Evolutionary conservation across 176 grass and related monocot species (phyloP).

Genomic region (Rhipidocladum racemiflorum): DNA sequence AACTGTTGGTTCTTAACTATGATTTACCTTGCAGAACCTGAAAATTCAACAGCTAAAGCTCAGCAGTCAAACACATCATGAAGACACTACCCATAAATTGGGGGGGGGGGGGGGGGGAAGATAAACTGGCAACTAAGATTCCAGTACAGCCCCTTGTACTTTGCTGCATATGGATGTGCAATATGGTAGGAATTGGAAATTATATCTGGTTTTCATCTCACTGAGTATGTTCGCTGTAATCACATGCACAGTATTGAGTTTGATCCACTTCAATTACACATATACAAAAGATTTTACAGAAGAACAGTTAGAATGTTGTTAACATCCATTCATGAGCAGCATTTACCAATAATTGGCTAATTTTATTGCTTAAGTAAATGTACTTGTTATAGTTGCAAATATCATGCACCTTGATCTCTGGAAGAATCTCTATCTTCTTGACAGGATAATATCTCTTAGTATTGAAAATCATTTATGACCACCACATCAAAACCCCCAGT

Average conservation of each 20-base stretch:
- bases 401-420: neutral
- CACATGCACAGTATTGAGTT: neutral
- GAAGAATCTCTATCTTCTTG: neutral
- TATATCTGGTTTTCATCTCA: neutral
- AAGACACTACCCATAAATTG: neutral
- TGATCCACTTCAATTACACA: neutral
- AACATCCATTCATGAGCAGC: neutral
- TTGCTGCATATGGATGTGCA: constrained; percentile 4
- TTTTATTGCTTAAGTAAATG: neutral
- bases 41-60: neutral
- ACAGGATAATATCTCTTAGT: neutral
- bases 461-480: neutral
- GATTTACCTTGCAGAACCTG: neutral
- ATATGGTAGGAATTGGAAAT: neutral
- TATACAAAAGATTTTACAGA: neutral
- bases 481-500: neutral
- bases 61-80: neutral
- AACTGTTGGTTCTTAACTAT: neutral
- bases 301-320: neutral
- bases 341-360: neutral
- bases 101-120: neutral
- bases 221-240: neutral
- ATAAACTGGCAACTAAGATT: neutral
- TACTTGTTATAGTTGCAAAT: neutral
- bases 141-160: neutral